Percentiles rank a stretch among this genome's conserved stretches.
Conservation (phyloP, 2,329 filamentous ascomycete genomes). For the Zasmidium citrigriseum region DNA sequence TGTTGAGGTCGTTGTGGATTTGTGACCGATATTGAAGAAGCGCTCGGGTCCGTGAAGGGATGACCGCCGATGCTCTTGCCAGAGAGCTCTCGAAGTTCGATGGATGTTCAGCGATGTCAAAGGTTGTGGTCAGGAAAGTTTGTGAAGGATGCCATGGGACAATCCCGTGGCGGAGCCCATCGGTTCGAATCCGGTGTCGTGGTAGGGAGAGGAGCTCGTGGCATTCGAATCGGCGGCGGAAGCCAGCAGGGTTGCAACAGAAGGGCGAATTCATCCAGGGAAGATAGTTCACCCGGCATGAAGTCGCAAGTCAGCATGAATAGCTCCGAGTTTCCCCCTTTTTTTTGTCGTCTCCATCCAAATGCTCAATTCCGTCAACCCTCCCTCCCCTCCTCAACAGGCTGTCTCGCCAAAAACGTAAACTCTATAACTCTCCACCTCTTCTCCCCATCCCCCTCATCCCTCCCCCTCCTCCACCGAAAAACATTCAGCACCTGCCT, state of each 20-base stretch:
- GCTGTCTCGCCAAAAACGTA: background rate
- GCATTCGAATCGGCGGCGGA: background rate
- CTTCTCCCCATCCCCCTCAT: constrained; percentile 3
- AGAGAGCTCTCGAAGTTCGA: too few species aligned
- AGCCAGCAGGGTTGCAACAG: background rate
- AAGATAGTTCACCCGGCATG: background rate
- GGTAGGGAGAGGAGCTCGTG: background rate
- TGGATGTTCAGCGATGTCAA: too few species aligned
- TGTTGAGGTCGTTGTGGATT: too few species aligned
- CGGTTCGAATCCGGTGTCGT: background rate
- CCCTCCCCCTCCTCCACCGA: constrained; percentile 8
- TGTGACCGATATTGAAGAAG: too few species aligned
- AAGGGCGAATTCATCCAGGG: background rate
- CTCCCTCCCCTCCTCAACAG: background rate
- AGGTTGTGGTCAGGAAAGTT: too few species aligned
- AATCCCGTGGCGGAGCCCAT: too few species aligned
- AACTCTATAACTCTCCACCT: constrained; percentile 9
- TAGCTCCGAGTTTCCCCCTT: too few species aligned
- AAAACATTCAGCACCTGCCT: constrained; percentile 11
- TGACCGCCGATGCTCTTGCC: too few species aligned
- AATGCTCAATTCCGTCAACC: background rate
- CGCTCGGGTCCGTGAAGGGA: too few species aligned
- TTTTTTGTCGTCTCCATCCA: too few species aligned
- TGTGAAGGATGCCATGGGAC: too few species aligned
- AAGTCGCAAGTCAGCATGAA: too few species aligned